Evolutionary conservation across 352 stramenopile species (phyloP), one percentile per base, ranked within the genome.

Genomic region (Phytophthora podocarpi): DNA sequence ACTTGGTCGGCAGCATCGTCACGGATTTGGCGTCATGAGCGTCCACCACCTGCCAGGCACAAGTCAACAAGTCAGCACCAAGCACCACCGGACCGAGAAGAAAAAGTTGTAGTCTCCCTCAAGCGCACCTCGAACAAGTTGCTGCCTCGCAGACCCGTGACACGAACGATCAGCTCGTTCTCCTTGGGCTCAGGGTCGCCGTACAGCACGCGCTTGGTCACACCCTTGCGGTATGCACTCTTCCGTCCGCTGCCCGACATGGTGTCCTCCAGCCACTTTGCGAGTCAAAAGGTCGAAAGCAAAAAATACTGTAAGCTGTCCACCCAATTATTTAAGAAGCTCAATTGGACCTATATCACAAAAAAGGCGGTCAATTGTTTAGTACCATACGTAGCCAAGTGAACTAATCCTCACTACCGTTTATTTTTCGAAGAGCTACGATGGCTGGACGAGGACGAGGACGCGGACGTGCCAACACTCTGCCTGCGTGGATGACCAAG

Each of bases 1-100:
- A 99, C 67, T 98, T 98, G 34, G 96, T 98, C 15, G 96, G 97
- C 59, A 99, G 80, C 73, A 99, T 97, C 23, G 97, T 98, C 50
- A 99, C 72, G 8, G 79, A 68, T 46, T 72, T 82, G 20, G 62
- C 51, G 42, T 84, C 89, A 30, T 81, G 60, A 1, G 73, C 70
- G 37, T 92, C 76, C 54, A 82, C 69, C 24, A 95, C 79, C 84
- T 95, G 23, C 36, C 6, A n/a, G n/a, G n/a, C 12, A 34, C 15
- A 34, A 49, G 13, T 35, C n/a, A 41, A 60, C 39, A n/a, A 32
- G 6, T 45, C 32, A 64, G 16, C 34, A 20, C 18, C 27, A 32
- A 64, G 16, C 34, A 20, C 18, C 27, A 32, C 18, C 15, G 6
- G 31, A 40, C 31, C 34, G 48, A 20, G 28, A 32, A 21, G 16